A percentile compares a stretch with the other conserved stretches of the same genome.
phyloP scores from a whole-genome alignment of 2,329 filamentous ascomycete species.

The Fusarium mundagurra region DNA sequence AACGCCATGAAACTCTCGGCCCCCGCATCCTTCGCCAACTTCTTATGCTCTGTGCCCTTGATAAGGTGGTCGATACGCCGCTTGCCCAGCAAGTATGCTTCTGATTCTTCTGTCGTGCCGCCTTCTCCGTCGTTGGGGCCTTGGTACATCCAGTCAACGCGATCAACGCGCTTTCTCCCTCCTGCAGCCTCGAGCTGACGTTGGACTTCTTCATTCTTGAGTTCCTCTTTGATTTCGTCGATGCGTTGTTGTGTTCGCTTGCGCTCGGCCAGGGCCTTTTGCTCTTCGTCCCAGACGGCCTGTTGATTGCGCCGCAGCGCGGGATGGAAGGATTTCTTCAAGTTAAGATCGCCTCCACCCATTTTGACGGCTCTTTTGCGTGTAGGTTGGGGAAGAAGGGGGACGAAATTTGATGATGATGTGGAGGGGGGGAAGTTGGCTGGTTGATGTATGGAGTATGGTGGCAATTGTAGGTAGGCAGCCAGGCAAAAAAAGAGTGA shows the following conservation, averaged over 20 bases:
- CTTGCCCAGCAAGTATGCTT: slow-evolving; percentile 93
- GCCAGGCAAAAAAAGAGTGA: neutral
- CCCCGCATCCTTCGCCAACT: slow-evolving; percentile 78
- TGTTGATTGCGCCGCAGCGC: slow-evolving; percentile 89
- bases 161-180: slow-evolving; percentile 79
- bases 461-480: slow-evolving; percentile 37
- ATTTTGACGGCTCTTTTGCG: slow-evolving; percentile 61
- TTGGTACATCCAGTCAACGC: slow-evolving; percentile 98
- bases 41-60: slow-evolving; percentile 82
- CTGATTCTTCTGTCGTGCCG: slow-evolving; percentile 88
- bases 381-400: neutral
- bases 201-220: slow-evolving; percentile 90
- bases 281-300: slow-evolving; percentile 90
- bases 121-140: slow-evolving; percentile 81
- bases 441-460: neutral
- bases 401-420: neutral
- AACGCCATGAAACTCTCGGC: slow-evolving; percentile 69
- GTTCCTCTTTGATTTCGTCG: slow-evolving; percentile 94
- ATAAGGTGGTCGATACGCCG: slow-evolving; percentile 85
- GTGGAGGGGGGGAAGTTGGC: neutral
- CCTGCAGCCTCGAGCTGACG: slow-evolving; percentile 89
- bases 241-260: slow-evolving; percentile 92
- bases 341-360: slow-evolving; percentile 93
- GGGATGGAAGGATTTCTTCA: slow-evolving; percentile 97
- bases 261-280: slow-evolving; percentile 91